Percentiles rank a stretch among this genome's conserved stretches.
Conservation (phyloP, 805 yeast species). For the Debaryomyces prosopidis region DNA sequence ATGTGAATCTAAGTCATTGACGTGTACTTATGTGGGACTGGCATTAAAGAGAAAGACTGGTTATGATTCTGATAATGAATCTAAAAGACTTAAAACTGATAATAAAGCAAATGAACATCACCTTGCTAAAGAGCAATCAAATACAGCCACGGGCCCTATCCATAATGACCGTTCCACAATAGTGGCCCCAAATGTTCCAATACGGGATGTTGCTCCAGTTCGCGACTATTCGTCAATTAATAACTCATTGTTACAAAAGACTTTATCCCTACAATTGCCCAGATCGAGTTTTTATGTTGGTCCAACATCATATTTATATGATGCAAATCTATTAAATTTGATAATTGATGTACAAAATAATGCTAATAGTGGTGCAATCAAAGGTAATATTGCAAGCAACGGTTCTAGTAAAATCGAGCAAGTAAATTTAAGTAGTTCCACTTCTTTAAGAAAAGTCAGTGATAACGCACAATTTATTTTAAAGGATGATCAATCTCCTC, state of each 20-base stretch:
- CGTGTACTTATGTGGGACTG: conserved; percentile 73
- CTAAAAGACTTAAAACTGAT: conserved; percentile 19
- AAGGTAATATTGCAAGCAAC: conserved; percentile 7
- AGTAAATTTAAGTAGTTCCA: conserved; percentile 65
- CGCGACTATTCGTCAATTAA: conserved; percentile 67
- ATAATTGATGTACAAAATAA: conserved; percentile 43
- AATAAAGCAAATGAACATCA: conserved; percentile 9
- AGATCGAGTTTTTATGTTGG: conserved; percentile 89
- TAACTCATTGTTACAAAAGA: conserved; percentile 64
- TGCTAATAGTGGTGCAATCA: conserved; percentile 9
- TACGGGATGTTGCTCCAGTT: conserved; percentile 58
- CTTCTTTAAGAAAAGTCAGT: conserved; percentile 78
- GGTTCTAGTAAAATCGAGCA: conserved; percentile 62
- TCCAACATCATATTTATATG: conserved; percentile 77
- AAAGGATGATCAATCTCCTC: conserved; percentile 77
- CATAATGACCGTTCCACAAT: conserved; percentile 16
- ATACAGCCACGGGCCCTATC: conserved; percentile 3
- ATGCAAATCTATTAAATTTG: conserved; percentile 63
- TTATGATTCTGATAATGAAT: neutral
- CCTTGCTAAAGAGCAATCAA: conserved; percentile 7
- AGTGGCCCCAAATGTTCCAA: conserved; percentile 42
- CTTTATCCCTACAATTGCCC: conserved; percentile 81
- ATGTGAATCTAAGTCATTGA: conserved; percentile 71
- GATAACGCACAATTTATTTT: conserved; percentile 73
- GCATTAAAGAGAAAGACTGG: conserved; percentile 41